Percentiles rank a stretch among this genome's conserved stretches.
phyloP scores from a whole-genome alignment of 2,329 filamentous ascomycete species.

The Dryadomyces quercus-mongolicae region DNA sequence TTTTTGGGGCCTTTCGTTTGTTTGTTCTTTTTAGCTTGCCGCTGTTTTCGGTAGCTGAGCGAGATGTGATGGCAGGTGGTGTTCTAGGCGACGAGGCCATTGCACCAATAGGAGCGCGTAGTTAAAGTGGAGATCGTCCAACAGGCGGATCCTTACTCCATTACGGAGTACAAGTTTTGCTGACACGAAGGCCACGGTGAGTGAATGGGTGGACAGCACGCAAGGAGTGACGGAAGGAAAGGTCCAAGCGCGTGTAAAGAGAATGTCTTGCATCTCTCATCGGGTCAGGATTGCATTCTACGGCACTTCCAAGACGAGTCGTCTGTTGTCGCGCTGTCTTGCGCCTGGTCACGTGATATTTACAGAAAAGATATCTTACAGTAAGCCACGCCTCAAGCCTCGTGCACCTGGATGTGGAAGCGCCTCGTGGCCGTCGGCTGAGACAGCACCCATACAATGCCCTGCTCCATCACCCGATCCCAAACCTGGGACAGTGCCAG shows the following conservation, averaged over 20 bases:
- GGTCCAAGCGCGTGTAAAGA: background rate
- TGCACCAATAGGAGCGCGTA: conserved; percentile 9
- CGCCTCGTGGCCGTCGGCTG: conserved; percentile 42
- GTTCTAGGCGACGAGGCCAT: background rate
- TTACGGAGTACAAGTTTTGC: too few relatives aligned
- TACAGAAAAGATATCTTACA: too few relatives aligned
- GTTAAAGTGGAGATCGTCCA: background rate
- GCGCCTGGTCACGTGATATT: background rate
- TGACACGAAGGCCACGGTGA: too few relatives aligned
- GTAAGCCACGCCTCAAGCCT: background rate
- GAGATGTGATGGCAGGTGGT: conserved; percentile 2
- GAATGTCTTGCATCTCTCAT: background rate
- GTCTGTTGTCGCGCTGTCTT: too few relatives aligned
- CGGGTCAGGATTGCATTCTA: too few relatives aligned
- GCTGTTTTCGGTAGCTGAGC: conserved; percentile 9
- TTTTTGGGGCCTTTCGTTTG: conserved; percentile 6
- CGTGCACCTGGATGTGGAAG: conserved; percentile 18
- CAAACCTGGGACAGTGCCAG: conserved; percentile 23
- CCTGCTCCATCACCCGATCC: conserved; percentile 38
- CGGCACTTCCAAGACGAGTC: too few relatives aligned
- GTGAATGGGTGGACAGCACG: too few relatives aligned
- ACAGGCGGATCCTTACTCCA: background rate
- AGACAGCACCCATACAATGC: conserved; percentile 26
- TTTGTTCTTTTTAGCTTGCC: conserved; percentile 4
- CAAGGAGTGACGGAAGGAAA: too few relatives aligned